Evolutionary conservation across 2,329 filamentous ascomycete species (phyloP).

Genomic region (Venturia carpophila): DNA sequence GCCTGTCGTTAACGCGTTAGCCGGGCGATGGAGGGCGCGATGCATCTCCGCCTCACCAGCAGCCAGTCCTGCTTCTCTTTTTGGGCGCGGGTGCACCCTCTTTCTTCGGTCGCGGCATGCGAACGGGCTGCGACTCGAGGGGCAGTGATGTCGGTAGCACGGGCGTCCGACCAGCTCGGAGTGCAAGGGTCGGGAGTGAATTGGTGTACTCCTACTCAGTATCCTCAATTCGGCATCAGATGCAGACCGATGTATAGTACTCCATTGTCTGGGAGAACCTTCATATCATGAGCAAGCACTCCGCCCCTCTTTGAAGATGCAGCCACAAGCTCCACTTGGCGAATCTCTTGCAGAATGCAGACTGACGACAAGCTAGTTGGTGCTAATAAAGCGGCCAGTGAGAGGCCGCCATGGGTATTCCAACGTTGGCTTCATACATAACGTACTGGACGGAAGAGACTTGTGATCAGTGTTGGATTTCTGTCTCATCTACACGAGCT

Average conservation of each 20-base stretch:
- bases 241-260: not conserved
- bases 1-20: constrained; percentile 42
- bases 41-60: constrained; percentile 44
- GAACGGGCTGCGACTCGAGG: not conserved
- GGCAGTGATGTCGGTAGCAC: not conserved
- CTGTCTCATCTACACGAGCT: not conserved
- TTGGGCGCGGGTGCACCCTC: constrained; percentile 57
- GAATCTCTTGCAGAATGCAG: not conserved
- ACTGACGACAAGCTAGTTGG: not conserved
- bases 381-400: not conserved
- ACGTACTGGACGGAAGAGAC: not conserved
- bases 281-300: not conserved
- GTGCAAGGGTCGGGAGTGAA: not conserved
- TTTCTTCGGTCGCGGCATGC: constrained; percentile 60
- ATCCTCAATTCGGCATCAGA: not conserved
- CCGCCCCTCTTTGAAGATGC: constrained; percentile 8
- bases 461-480: not conserved
- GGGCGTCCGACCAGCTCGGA: not conserved
- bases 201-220: not conserved
- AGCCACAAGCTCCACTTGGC: constrained; percentile 4
- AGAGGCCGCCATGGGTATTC: not conserved
- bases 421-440: not conserved
- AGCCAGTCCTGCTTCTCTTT: constrained; percentile 59
- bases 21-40: constrained; percentile 1
- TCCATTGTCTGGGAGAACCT: not conserved